Evolutionary conservation across 2,329 filamentous ascomycete genomes (phyloP), one percentile per base, ranked within the genome.

Genomic region (Cadophora luteo-olivacea): DNA sequence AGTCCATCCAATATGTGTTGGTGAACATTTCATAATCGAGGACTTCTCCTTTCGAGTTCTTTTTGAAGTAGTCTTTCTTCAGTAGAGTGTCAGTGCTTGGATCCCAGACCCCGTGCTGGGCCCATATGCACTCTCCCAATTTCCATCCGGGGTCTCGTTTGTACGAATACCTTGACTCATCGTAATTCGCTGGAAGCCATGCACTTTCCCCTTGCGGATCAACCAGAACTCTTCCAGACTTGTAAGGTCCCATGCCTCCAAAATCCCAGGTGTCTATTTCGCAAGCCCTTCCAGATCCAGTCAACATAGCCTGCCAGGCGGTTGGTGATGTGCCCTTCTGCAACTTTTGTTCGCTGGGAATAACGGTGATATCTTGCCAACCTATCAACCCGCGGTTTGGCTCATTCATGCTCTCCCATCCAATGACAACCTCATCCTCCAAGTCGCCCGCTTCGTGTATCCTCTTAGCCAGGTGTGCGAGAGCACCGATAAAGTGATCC

Each of bases 351-450:
- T 97, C 93, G 67, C 88, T 86, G 0, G 96, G 96, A 64, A 97
- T 91, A 11, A 88, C 85, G 24, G 90, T 91, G 62, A 99, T 84
- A 77, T 98, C 94, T 69, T 89, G 86, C 77, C 92, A 91, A 14
- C 94, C 94, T 60, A 97, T 88, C 77, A 97, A 84, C 29, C 97
- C 95, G 76, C 92, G 88, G 79, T 97, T 96, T 0, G 96, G 96
- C 80, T 99, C 96, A 77, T 99, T 99, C 80, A 98, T 84, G 76
- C 90, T 97, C 82, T 99, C 96, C 92, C 95, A 99, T 1, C 96
- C 96, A 74, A 98, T 91, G 6, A 99, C 89, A 36, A 96, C 89
- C 25, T 94, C 90, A 72, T 96, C 87, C 77, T 97, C 92, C 14
- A 99, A 84, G 77, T 94, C 94, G 0, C 93, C 94, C 1, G 96